Base-by-base conservation (phyloP, 139 green algal genomes). In the Parachlorella kessleri region DNA sequence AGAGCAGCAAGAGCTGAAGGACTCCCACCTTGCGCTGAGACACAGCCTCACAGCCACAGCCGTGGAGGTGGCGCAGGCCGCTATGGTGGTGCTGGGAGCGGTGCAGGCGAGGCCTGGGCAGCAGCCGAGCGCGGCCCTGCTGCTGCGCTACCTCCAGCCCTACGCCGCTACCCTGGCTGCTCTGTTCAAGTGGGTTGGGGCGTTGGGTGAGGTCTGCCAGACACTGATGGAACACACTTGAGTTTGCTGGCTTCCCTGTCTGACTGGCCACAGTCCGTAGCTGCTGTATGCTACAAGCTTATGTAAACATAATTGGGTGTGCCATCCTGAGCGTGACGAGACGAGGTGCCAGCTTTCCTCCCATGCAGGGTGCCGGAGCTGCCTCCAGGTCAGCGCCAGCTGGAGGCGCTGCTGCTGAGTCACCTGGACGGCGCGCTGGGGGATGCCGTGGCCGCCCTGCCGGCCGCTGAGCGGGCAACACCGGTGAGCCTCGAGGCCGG, bases 391-490 rank as follows among this genome's bases (percentile, higher is more conserved):
- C 35, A 55, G 30, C 42, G 39, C 26, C 14, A 7, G 7, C 32
- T 76, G 40, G 83, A 86, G 80, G 28, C 24, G 30, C n/a, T 54
- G n/a, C 71, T 86, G 55, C 33, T 82, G 9, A 9, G n/a, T 1
- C 78, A 81, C 36, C 55, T 89, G 23, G 70, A 89, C 35, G 74
- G 68, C 35, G 64, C 71, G 21, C 3, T 86, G 6, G 70, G 83
- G 28, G 76, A 88, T 26, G 39, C 48, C 6, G 26, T 91, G 37
- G 87, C 87, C 35, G 75, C 73, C 2, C 70, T 89, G 75, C 77
- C 86, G 35, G 70, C 76, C 32, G 3, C 39, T 2, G 35, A 78
- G 42, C 72, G 80, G 18, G 30, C 30, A 6, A 33, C 38, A 30
- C 8, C 36, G 6, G 48, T 59, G 48, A 59, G 48, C n/a, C n/a